These are phyloP conservation scores for Crotalaria pallida DNA, from an alignment of 306 rosid species.

Conservation along the genomic window DNA sequence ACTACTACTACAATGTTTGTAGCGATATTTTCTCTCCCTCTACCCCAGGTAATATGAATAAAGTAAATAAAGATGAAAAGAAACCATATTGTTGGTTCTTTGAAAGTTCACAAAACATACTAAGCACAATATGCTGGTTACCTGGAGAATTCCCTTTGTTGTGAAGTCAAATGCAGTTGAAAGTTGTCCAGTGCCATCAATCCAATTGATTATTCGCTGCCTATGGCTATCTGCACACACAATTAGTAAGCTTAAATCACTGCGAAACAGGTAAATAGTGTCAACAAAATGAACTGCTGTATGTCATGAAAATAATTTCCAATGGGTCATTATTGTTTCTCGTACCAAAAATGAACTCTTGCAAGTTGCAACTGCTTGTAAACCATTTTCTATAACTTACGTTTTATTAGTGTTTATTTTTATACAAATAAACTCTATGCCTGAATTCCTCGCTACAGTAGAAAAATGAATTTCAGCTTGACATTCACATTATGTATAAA, in stretches of 20 bases:
- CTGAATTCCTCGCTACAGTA: background rate
- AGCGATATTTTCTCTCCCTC: background rate
- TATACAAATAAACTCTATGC: background rate
- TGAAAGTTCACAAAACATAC: background rate
- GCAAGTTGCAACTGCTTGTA: background rate
- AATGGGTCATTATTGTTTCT: background rate
- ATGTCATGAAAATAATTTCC: background rate
- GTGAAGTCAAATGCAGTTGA: slow-evolving; percentile 95
- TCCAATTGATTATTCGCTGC: slow-evolving; percentile 74
- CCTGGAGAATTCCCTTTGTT: slow-evolving; percentile 97
- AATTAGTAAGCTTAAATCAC: background rate
- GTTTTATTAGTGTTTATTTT: background rate
- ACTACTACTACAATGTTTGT: background rate
- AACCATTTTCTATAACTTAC: background rate
- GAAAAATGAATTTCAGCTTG: background rate
- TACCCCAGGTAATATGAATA: background rate
- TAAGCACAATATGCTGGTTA: slow-evolving; percentile 17
- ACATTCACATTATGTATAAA: background rate
- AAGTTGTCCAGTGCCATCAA: slow-evolving; percentile 76
- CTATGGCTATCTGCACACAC: slow-evolving; percentile 72
- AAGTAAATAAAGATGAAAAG: background rate
- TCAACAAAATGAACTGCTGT: background rate
- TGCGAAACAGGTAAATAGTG: background rate
- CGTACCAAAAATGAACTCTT: background rate
- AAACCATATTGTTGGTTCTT: background rate